These are phyloP conservation scores for Candida sakaeoensis DNA, from an alignment of 805 yeast genomes.

Conservation along the genomic window DNA sequence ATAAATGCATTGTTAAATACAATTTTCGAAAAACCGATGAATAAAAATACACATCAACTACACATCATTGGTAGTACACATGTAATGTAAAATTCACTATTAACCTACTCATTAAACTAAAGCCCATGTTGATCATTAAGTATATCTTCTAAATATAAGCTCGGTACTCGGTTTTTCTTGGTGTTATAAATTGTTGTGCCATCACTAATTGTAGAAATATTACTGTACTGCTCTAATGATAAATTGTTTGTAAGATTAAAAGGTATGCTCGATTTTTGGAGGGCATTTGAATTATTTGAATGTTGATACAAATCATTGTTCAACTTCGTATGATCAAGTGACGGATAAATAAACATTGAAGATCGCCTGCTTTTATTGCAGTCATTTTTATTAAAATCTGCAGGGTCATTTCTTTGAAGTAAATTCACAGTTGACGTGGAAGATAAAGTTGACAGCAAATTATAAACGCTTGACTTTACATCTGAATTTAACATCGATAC, in stretches of 20 bases:
- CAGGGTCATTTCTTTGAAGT: not conserved
- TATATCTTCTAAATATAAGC: slow-evolving; percentile 2
- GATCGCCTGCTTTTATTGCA: not conserved
- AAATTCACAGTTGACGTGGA: slow-evolving; percentile 1
- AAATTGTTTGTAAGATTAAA: not conserved
- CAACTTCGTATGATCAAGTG: slow-evolving; percentile 2
- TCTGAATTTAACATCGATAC: not conserved
- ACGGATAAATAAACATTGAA: slow-evolving; percentile 5
- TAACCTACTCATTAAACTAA: no score
- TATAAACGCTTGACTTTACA: slow-evolving; percentile 2
- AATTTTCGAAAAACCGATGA: no score
- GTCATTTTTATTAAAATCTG: not conserved
- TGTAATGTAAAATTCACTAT: not conserved
- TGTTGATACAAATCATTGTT: not conserved
- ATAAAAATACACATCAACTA: no score
- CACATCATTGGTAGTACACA: not conserved
- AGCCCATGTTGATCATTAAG: not conserved
- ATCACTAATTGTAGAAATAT: not conserved
- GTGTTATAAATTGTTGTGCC: not conserved
- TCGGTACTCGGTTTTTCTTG: not conserved
- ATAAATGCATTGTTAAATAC: no score
- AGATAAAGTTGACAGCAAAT: slow-evolving; percentile 2
- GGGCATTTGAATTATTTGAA: not conserved
- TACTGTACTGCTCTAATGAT: not conserved
- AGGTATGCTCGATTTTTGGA: not conserved